Evolutionary conservation across 257 asterid genomes (phyloP).

Genomic region (Capsicum baccatum): DNA sequence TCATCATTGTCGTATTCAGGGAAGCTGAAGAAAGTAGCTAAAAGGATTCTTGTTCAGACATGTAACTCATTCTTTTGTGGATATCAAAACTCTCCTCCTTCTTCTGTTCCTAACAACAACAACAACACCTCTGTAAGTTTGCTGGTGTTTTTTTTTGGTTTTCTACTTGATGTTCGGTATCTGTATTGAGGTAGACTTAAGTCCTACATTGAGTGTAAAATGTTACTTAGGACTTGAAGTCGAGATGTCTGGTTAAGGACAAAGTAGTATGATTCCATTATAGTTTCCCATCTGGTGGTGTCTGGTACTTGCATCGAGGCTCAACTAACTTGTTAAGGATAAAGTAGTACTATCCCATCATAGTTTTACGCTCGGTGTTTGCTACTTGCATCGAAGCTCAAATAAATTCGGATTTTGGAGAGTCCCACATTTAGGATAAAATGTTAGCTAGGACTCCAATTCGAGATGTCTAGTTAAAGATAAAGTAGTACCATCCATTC

Average conservation of each 20-base stretch:
- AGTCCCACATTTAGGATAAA: background rate
- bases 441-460: background rate
- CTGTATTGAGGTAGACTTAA: background rate
- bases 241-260: background rate
- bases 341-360: background rate
- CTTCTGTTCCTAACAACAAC: slow-evolving; percentile 39
- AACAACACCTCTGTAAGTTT: slow-evolving; percentile 41
- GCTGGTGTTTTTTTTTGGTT: background rate
- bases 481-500: background rate
- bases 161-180: background rate
- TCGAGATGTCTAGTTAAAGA: background rate
- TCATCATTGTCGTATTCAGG: slow-evolving; percentile 37
- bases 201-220: background rate
- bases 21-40: slow-evolving; percentile 74
- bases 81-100: slow-evolving; percentile 40
- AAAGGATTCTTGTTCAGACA: slow-evolving; percentile 65
- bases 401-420: background rate
- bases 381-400: background rate
- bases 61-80: slow-evolving; percentile 66
- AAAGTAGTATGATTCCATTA: background rate
- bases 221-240: background rate
- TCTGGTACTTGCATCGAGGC: background rate
- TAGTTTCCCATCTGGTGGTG: background rate
- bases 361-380: no score
- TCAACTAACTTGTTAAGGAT: background rate